Evolutionary conservation across 139 green algal genomes (phyloP).

Genomic region (Chlorella sp.): DNA sequence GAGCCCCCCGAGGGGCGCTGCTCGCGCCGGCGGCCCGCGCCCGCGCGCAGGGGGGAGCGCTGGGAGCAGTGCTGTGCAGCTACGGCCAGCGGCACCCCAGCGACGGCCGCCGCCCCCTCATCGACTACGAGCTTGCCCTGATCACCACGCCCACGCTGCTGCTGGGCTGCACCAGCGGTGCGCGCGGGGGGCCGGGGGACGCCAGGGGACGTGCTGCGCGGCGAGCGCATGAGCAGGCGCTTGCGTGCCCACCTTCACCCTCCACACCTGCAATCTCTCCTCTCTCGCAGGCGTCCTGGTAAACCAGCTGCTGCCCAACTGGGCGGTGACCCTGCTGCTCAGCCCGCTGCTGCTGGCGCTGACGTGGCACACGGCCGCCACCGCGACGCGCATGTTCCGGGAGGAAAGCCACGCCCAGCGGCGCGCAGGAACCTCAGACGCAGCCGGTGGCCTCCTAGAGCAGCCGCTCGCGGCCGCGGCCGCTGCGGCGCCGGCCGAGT

Average conservation of each 20-base stretch:
- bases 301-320: conserved; percentile 50
- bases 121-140: conserved; percentile 47
- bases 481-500: not conserved
- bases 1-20: no score
- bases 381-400: conserved; percentile 17
- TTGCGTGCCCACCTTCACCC: not conserved
- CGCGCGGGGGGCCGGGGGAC: not conserved
- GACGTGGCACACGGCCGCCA: conserved; percentile 15
- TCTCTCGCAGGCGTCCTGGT: conserved; percentile 45
- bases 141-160: conserved; percentile 44
- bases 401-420: not conserved
- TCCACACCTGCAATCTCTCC: no score
- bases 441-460: not conserved
- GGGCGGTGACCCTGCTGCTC: conserved; percentile 47
- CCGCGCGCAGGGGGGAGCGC: conserved; percentile 14
- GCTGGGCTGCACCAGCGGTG: conserved; percentile 24
- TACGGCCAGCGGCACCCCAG: conserved; percentile 28
- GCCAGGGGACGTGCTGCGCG: no score
- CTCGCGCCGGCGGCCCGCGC: not conserved
- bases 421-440: no score
- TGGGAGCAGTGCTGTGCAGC: conserved; percentile 26
- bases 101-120: conserved; percentile 22
- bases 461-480: not conserved
- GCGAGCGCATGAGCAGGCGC: no score
- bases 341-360: conserved; percentile 42